A percentile compares a stretch with the other conserved stretches of the same genome.
phyloP scores from a whole-genome alignment of 2,329 filamentous ascomycete genomes.

The Whalleya microplaca region DNA sequence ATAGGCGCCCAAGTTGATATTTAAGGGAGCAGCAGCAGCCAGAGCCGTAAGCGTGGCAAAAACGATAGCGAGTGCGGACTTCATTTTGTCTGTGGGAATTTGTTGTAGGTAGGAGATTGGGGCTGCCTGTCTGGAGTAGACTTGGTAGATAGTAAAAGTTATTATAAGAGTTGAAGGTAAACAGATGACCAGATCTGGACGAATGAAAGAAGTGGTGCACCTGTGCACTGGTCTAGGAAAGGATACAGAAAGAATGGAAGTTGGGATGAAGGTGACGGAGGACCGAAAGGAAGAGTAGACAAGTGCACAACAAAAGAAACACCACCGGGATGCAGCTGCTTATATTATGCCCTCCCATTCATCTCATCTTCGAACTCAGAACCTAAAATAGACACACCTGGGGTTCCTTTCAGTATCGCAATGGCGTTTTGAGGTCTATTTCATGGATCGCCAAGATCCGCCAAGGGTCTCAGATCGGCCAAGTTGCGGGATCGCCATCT shows the following conservation, averaged over 20 bases:
- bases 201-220: slow-evolving; percentile 25
- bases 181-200: slow-evolving; percentile 24
- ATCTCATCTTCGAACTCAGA: slow-evolving; percentile 6
- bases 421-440: not conserved
- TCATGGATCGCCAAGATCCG: slow-evolving; percentile 21
- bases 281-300: slow-evolving; percentile 15
- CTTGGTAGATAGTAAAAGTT: not conserved
- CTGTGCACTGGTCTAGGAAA: slow-evolving; percentile 28
- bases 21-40: slow-evolving; percentile 37
- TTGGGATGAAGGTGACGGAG: slow-evolving; percentile 19
- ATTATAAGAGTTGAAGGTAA: slow-evolving; percentile 4
- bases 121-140: not conserved
- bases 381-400: slow-evolving; percentile 4
- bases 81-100: slow-evolving; percentile 33
- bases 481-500: slow-evolving; percentile 32
- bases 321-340: slow-evolving; percentile 3
- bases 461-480: slow-evolving; percentile 32
- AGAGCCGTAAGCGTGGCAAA: slow-evolving; percentile 35
- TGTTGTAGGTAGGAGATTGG: slow-evolving; percentile 4
- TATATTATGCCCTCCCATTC: slow-evolving; percentile 12
- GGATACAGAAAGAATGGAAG: slow-evolving; percentile 12
- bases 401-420: slow-evolving; percentile 14
- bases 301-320: slow-evolving; percentile 4
- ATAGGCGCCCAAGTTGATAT: slow-evolving; percentile 42
- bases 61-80: slow-evolving; percentile 32